Percentiles rank a stretch among this genome's conserved stretches.
phyloP scores from a whole-genome alignment of 805 yeast genomes.

The Wickerhamomyces bovis region DNA sequence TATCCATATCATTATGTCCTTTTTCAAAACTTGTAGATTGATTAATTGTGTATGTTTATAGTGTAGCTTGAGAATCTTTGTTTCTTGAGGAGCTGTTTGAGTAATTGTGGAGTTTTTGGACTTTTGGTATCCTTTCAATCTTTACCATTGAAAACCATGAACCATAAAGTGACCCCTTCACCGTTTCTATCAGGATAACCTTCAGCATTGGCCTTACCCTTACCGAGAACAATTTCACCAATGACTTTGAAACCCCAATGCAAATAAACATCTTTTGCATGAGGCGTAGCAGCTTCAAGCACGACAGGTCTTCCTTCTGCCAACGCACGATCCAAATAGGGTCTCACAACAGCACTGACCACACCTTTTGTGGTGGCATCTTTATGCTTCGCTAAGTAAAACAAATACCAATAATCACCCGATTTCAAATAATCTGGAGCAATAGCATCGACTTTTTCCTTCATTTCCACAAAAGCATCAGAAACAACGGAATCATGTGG shows the following conservation, averaged over 20 bases:
- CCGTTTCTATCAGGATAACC: conserved; percentile 13
- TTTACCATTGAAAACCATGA: conserved; percentile 13
- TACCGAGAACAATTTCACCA: conserved; percentile 9
- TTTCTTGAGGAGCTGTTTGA: no score
- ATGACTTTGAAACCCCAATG: conserved; percentile 16
- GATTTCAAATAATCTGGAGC: conserved; percentile 4
- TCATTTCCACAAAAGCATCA: conserved; percentile 4
- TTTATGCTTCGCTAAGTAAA: conserved; percentile 13
- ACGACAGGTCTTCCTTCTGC: conserved; percentile 12
- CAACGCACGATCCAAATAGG: conserved; percentile 14
- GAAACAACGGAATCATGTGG: background rate
- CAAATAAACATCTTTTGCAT: conserved; percentile 14
- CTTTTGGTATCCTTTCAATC: background rate
- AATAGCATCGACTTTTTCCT: background rate
- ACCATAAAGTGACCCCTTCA: conserved; percentile 10
- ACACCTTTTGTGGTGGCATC: conserved; percentile 8
- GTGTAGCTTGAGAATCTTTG: no score
- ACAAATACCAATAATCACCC: conserved; percentile 14
- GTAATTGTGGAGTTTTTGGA: no score
- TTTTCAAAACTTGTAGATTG: no score
- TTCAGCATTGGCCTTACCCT: conserved; percentile 6
- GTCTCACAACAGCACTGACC: conserved; percentile 15
- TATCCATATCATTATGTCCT: no score
- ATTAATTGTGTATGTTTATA: no score
- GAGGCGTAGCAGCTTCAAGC: conserved; percentile 14